A percentile compares a stretch with the other conserved stretches of the same genome.
Evolutionary conservation across 148 eudicot species (phyloP).

Genomic region (Camellia granthamiana): DNA sequence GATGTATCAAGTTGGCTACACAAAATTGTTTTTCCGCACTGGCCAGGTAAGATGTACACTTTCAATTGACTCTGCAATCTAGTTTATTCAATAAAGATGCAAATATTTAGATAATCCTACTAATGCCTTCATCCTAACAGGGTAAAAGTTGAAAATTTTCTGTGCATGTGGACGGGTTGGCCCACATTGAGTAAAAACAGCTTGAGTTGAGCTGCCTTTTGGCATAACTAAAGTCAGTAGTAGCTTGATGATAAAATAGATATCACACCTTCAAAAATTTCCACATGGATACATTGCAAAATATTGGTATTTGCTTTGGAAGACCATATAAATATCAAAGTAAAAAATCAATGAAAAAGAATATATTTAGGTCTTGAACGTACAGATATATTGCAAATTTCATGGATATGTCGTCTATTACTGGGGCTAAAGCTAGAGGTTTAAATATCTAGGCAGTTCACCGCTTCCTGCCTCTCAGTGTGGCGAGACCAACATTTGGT

Average conservation of each 20-base stretch:
- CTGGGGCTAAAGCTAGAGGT: neutral
- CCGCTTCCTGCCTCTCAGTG: neutral
- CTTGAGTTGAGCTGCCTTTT: neutral
- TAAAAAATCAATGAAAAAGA: neutral
- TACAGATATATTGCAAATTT: neutral
- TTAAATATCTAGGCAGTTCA: neutral
- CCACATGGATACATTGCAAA: neutral
- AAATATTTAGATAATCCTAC: neutral
- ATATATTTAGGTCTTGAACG: neutral
- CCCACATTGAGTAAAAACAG: too few relatives aligned
- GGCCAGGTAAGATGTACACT: conserved; percentile 72
- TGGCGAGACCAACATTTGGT: neutral
- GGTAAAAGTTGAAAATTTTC: neutral
- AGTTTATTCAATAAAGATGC: neutral
- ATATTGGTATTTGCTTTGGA: neutral
- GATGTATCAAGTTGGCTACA: conserved; percentile 97
- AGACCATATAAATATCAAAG: neutral
- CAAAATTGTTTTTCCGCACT: conserved; percentile 89
- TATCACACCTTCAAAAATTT: neutral
- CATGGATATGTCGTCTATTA: neutral
- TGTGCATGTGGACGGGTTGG: too few relatives aligned
- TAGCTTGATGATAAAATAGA: neutral
- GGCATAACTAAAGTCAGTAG: neutral
- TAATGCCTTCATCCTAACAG: neutral
- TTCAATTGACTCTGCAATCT: neutral